Evolutionary conservation across 2,329 filamentous ascomycete species (phyloP), one percentile per base, ranked within the genome.

Genomic region (Epichloe scottii): DNA sequence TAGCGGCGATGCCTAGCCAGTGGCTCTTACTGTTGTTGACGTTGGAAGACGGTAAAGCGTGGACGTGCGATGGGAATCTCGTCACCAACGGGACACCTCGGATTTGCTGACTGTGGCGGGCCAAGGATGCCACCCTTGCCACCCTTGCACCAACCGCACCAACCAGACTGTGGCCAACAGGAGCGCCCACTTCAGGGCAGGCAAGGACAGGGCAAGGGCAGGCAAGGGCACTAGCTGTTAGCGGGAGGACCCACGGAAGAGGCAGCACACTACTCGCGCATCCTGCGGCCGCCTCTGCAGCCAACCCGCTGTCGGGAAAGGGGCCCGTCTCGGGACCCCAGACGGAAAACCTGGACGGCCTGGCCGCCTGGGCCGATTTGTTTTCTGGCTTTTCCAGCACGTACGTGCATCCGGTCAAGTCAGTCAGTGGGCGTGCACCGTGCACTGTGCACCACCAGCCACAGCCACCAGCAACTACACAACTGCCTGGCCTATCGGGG

Each of bases 281-380:
- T 63, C 53, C 65, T 68, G 66, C 66, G 66, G 66, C 66, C 66
- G 59, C 53, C 58, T 66, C 65, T 68, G 65, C 64, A 63, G 61
- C 66, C 62, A 51, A 52, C 55, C 55, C 56, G 60, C 60, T 59
- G 57, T 59, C 64, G 64, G 63, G 60, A 63, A 62, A 59, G 63
- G 62, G 63, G 62, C 63, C 57, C 55, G 58, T 54, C 51, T 55
- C 62, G 62, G 59, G 59, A 63, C 64, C 63, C 63, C 60, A 51
- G 52, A 57, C 46, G 50, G 51, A 33, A 49, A 35, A 48, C 19
- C 46, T 10, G 21, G 40, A 19, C 40, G 40, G 11, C 19, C 15
- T 53, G 37, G 43, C 26, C 26, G 26, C 26, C 26, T 30, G 26
- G 26, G 35, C 14, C 15, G 23, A 21, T 51, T 51, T 48, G 23